Base-by-base conservation (phyloP, 2,329 filamentous ascomycete genomes). In the Parastagonospora nodorum region DNA sequence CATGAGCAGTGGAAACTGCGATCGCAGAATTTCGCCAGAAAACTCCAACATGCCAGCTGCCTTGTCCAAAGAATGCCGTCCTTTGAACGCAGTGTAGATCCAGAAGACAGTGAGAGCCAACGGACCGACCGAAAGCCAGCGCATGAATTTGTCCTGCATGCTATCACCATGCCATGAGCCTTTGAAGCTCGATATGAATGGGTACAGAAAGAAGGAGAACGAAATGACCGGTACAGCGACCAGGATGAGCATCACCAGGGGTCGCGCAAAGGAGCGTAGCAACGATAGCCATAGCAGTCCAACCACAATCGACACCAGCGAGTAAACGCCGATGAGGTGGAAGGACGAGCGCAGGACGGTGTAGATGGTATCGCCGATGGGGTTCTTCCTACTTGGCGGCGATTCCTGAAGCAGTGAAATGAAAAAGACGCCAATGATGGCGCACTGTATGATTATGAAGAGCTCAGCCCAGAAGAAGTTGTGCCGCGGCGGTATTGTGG, bases 281-380 rank as follows among this genome's bases (percentile, higher is more conserved):
- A 95, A 80, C 1, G 92, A 89, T 54, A 99, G 83, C 94, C 94
- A 99, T 24, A 97, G 74, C 31, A 97, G 80, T 1, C 93, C 93
- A 15, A 97, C 89, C 31, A 95, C 79, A 33, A 97, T 80, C 1
- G 94, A 89, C n/a, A 97, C 87, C 14, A 97, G 73, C 1, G 94
- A 97, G 74, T 97, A 95, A 45, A 94, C 85, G 2, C 90, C 89
- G 36, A 99, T 85, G 59, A 97, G 87, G 67, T 94, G 88, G 66
- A 95, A 94, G 0, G 92, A 97, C 43, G 87, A 86, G 62, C 89
- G 88, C 31, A 99, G 77, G 4, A 90, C 92, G 11, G 89, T 91
- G 74, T 99, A 99, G 51, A 99, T 91, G 1, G 93, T 97, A 73
- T 99, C 94, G 11, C 92, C 93, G 49, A 95, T 83, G 1, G 88